These are phyloP conservation scores for Pulveroboletus sp. DNA, from an alignment of 768 basidiomycete species.

Conservation along the genomic window DNA sequence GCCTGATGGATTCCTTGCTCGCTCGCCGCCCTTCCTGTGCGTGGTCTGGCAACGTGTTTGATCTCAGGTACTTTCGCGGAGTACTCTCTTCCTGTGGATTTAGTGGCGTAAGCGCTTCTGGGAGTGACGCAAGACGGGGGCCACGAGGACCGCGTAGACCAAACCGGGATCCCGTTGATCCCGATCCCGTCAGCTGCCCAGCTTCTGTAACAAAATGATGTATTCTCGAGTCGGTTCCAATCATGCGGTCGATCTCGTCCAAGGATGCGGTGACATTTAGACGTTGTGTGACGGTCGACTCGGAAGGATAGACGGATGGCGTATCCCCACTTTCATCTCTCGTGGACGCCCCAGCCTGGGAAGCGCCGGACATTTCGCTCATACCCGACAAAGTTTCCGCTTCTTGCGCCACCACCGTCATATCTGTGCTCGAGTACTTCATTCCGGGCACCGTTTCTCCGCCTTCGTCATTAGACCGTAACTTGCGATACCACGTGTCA, in stretches of 20 bases:
- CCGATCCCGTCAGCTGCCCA: slow-evolving; percentile 11
- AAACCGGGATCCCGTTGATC: slow-evolving; percentile 15
- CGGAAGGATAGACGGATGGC: slow-evolving; percentile 26
- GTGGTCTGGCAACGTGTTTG: slow-evolving; percentile 39
- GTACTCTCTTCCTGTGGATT: slow-evolving; percentile 21
- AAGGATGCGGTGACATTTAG: slow-evolving; percentile 16
- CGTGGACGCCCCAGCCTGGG: slow-evolving; percentile 2
- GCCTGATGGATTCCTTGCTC: slow-evolving; percentile 13
- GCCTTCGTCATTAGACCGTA: slow-evolving; percentile 14
- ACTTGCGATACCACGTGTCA: slow-evolving; percentile 31
- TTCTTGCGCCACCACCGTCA: slow-evolving; percentile 27
- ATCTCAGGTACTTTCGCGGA: slow-evolving; percentile 19
- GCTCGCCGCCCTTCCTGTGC: slow-evolving; percentile 41
- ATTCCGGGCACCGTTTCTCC: slow-evolving; percentile 32
- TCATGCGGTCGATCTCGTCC: slow-evolving; percentile 28
- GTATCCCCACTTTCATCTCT: slow-evolving; percentile 18
- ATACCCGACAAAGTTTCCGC: slow-evolving; percentile 4
- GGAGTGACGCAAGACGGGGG: slow-evolving; percentile 16
- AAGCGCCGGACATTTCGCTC: slow-evolving; percentile 5
- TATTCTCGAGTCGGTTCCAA: slow-evolving; percentile 22
- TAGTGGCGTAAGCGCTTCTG: slow-evolving; percentile 8
- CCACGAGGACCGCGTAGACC: slow-evolving; percentile 21
- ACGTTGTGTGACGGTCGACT: slow-evolving; percentile 23
- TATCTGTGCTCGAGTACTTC: slow-evolving; percentile 28
- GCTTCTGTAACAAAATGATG: slow-evolving; percentile 24